Base-by-base conservation (phyloP, 257 asterid species). In the Plantago elongata region DNA sequence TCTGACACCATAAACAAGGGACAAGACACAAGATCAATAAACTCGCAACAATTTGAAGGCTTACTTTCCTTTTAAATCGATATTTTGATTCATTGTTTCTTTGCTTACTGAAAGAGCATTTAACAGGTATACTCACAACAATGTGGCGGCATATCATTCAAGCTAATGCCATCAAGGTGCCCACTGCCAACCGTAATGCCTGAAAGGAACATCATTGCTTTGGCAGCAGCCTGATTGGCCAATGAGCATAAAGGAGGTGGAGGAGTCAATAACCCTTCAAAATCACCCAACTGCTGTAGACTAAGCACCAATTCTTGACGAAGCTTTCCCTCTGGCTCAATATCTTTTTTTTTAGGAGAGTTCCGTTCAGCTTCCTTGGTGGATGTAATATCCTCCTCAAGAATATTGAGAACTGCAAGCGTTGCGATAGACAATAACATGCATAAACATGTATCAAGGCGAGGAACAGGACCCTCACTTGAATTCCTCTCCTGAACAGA, bases 221-320 rank as follows among this genome's bases (percentile, higher is more conserved):
- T 89, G 40, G 88, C 90, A 61, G 96, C 96, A 56, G 97, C 97
- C 81, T 89, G 97, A 81, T 87, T 93, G 51, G 99, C 97, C 81
- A 85, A 73, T 66, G 88, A 73, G 79, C 88, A 80, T 58, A 79
- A 87, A 68, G 84, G 82, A 34, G 81, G 75, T 51, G 99, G 97
- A 45, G 97, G 83, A 74, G 88, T 83, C 78, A 89, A 72, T 77
- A 93, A 75, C 71, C 90, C 84, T 77, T 89, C 92, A 68, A 85
- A 93, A 79, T 93, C 97, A 69, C 68, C 84, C 72, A 93, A 75
- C 67, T 83, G 87, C 69, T 89, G 90, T 65, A 93, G 86, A 70
- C 97, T 89, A 63, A 84, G 80, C 57, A 89, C 78, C 71, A 93
- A 75, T 73, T 82, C 96, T 62, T 79, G 85, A 66, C 88, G 92